Conservation (phyloP, 2,329 filamentous ascomycete species). For the Aurifilum marmelostoma region DNA sequence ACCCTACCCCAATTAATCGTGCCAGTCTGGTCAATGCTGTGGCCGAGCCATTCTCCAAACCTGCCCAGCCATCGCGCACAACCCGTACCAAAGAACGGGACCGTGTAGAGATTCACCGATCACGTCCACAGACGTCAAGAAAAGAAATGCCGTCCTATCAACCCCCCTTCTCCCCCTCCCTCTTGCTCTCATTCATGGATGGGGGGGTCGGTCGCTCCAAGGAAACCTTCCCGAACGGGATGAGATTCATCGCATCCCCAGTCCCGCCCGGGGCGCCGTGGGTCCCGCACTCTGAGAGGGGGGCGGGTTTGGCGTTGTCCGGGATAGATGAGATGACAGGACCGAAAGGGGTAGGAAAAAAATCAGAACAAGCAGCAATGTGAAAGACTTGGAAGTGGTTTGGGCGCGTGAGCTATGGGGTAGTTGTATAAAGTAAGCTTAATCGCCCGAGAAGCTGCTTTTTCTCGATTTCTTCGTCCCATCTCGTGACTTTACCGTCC, state of each 20-base stretch:
- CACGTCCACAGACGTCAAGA: neutral
- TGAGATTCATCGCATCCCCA: neutral
- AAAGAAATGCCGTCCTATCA: conserved; percentile 12
- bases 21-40: neutral
- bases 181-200: neutral
- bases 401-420: neutral
- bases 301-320: neutral
- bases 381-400: neutral
- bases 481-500: neutral
- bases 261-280: conserved; percentile 7
- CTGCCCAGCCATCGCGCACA: neutral
- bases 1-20: neutral
- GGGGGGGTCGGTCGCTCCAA: neutral
- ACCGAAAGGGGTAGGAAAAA: neutral
- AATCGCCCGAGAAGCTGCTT: neutral
- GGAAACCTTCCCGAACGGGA: conserved; percentile 17
- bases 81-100: neutral
- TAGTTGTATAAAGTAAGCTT: conserved; percentile 11
- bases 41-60: neutral
- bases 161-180: neutral
- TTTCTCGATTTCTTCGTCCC: neutral
- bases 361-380: neutral
- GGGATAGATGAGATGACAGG: conserved; percentile 18
- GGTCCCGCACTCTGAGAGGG: neutral
- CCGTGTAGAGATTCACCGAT: neutral